Conservation (phyloP, 164 flowering plant genomes). For the Tinospora cordifolia region DNA sequence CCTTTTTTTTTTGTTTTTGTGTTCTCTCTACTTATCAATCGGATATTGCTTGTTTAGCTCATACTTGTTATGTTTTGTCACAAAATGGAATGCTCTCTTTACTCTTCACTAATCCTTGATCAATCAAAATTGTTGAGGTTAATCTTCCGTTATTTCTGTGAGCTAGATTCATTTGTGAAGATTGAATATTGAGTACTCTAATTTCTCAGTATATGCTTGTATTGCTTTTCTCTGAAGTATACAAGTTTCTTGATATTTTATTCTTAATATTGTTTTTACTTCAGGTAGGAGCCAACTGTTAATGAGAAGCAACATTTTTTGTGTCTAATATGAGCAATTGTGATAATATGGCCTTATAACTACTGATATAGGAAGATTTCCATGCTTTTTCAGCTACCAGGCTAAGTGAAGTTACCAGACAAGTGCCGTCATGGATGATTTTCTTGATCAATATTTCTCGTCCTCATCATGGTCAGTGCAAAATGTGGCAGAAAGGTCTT, state of each 20-base stretch:
- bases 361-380: neutral
- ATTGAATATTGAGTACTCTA: neutral
- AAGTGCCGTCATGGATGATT: slow-evolving; percentile 22
- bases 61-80: neutral
- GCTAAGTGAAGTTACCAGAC: slow-evolving; percentile 3
- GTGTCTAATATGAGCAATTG: neutral
- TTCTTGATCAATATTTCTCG: slow-evolving; percentile 23
- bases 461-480: slow-evolving; percentile 27
- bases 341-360: neutral
- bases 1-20: too few relatives aligned
- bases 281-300: slow-evolving; percentile 3
- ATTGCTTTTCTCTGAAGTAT: neutral
- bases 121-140: neutral
- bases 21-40: neutral
- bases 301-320: neutral
- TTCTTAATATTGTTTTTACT: neutral
- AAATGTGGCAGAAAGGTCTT: slow-evolving; percentile 16
- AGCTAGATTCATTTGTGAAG: neutral
- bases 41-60: neutral
- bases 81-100: neutral
- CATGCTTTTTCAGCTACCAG: neutral
- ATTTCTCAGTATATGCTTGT: neutral
- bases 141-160: neutral
- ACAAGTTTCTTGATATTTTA: too few relatives aligned
- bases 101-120: neutral